phyloP scores from a whole-genome alignment of 257 asterid genomes.

The Gentiana straminea region DNA sequence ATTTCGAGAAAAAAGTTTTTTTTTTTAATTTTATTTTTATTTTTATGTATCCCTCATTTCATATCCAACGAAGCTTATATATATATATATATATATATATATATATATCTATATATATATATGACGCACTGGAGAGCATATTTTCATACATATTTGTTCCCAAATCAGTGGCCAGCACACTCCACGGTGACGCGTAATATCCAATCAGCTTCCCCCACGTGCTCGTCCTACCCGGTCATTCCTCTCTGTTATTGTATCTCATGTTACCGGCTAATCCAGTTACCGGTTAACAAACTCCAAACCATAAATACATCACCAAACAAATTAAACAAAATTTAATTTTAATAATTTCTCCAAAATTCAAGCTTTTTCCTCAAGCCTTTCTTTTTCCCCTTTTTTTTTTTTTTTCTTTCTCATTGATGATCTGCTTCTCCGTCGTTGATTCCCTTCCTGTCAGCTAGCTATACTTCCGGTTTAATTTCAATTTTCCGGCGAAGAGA shows the following conservation, averaged over 20 bases:
- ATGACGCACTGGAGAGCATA: too few relatives aligned
- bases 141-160: too few relatives aligned
- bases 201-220: conserved; percentile 5
- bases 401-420: background rate
- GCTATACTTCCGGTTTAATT: too few relatives aligned
- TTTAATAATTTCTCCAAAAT: background rate
- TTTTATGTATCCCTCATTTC: too few relatives aligned
- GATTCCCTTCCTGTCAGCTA: background rate
- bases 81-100: too few relatives aligned
- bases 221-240: background rate
- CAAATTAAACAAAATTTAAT: too few relatives aligned
- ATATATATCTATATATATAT: too few relatives aligned
- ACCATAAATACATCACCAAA: background rate
- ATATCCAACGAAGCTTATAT: too few relatives aligned
- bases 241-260: background rate
- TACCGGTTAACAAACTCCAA: background rate
- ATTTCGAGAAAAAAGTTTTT: too few relatives aligned
- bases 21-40: too few relatives aligned
- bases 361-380: background rate
- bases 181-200: background rate
- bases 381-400: background rate
- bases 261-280: background rate
- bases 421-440: background rate
- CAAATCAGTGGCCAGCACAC: background rate
- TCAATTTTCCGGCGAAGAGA: background rate